Evolutionary conservation across 177 flowering plant genomes (phyloP).

Genomic region (Vitis hybrid): DNA sequence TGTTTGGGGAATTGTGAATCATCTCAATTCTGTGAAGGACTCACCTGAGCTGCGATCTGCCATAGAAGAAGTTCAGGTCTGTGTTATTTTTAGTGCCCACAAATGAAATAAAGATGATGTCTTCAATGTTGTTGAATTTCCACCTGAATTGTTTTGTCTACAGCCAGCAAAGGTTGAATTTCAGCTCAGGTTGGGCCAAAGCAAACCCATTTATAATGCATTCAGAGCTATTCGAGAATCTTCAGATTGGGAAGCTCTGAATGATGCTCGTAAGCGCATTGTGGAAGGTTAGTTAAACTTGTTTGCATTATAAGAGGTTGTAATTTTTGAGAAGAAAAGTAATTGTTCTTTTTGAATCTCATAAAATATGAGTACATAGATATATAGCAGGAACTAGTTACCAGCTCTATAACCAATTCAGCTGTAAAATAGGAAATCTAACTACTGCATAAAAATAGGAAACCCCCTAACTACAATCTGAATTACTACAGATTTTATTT

Average conservation of each 20-base stretch:
- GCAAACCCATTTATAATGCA: constrained; percentile 20
- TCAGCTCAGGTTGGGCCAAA: constrained; percentile 23
- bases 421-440: no score
- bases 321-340: no score
- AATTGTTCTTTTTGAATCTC: no score
- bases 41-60: constrained; percentile 22
- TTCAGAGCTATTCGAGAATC: constrained; percentile 17
- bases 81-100: not conserved
- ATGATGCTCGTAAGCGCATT: no score
- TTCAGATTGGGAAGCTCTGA: not conserved
- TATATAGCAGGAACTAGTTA: no score
- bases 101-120: not conserved
- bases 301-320: no score
- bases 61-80: constrained; percentile 23
- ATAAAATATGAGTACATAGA: no score
- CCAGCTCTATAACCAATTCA: no score
- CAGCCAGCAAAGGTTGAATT: constrained; percentile 25
- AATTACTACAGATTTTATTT: no score
- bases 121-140: not conserved
- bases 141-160: not conserved
- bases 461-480: no score
- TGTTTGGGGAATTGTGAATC: constrained; percentile 15
- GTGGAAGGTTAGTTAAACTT: no score
- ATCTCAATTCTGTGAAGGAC: constrained; percentile 21
- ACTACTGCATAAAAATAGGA: no score